These are phyloP conservation scores for Poronia punctata DNA, from an alignment of 495 filamentous ascomycete species.

Conservation along the genomic window DNA sequence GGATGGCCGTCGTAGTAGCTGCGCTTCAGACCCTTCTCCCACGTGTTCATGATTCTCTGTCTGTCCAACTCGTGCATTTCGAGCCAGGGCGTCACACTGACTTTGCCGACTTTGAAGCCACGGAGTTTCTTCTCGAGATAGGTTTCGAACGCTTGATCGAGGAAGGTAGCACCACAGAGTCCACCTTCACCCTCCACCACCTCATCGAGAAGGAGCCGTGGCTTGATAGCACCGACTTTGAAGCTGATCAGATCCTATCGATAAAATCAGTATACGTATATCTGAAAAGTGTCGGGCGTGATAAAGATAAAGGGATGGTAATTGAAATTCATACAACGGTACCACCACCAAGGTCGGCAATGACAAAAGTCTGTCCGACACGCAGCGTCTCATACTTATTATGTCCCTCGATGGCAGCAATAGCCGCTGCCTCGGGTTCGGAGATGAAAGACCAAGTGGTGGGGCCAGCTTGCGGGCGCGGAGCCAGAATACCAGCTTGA, in stretches of 20 bases:
- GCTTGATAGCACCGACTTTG: background rate
- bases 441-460: slow-evolving; percentile 15
- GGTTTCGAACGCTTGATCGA: background rate
- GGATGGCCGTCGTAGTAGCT: background rate
- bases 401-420: slow-evolving; percentile 4
- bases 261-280: too few relatives aligned
- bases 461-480: background rate
- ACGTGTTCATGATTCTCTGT: slow-evolving; percentile 1
- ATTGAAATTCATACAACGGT: background rate
- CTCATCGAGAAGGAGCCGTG: background rate
- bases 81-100: background rate
- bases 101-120: background rate
- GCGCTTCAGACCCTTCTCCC: slow-evolving; percentile 6
- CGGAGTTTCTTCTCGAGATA: background rate
- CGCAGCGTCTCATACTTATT: background rate
- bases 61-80: background rate
- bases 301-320: background rate
- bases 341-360: slow-evolving; percentile 5
- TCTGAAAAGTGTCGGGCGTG: background rate
- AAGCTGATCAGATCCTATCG: slow-evolving; percentile 4
- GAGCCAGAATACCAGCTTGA: slow-evolving; percentile 15
- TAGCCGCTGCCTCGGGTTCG: slow-evolving; percentile 24
- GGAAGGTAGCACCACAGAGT: slow-evolving; percentile 4
- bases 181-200: slow-evolving; percentile 1
- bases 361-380: background rate